Percentiles rank a stretch among this genome's conserved stretches.
These are phyloP conservation scores for Stagonosporopsis chrysanthemi DNA, from an alignment of 2,329 filamentous ascomycete species.

Conservation along the genomic window DNA sequence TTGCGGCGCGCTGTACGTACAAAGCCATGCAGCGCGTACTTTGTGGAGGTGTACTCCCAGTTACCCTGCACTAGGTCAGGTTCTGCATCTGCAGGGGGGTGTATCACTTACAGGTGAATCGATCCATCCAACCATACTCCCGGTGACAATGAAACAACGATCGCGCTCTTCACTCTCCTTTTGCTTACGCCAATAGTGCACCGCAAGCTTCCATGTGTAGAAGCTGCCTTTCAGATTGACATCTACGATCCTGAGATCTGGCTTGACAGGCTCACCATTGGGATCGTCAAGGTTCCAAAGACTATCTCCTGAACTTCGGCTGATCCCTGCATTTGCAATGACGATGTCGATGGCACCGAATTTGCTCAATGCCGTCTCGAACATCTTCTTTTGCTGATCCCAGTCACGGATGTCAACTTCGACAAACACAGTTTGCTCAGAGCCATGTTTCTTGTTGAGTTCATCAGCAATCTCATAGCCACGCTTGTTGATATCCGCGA, in stretches of 20 bases:
- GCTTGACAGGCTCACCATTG: constrained; percentile 23
- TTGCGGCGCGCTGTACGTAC: constrained; percentile 25
- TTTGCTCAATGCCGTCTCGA: constrained; percentile 19
- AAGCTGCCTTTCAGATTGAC: constrained; percentile 26
- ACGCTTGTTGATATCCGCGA: constrained; percentile 42
- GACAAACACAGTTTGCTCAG: constrained; percentile 31
- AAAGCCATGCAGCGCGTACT: constrained; percentile 28
- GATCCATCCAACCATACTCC: constrained; percentile 28
- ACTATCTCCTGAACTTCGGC: constrained; percentile 49
- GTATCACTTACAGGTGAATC: constrained; percentile 23
- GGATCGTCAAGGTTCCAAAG: constrained; percentile 57
- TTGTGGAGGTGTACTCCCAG: constrained; percentile 52
- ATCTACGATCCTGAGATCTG: constrained; percentile 26
- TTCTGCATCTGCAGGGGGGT: background rate
- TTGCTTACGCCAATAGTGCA: constrained; percentile 28
- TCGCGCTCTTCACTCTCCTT: constrained; percentile 26
- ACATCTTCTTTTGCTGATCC: constrained; percentile 28
- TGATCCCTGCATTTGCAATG: constrained; percentile 31
- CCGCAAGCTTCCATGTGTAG: constrained; percentile 30
- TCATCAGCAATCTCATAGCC: constrained; percentile 39
- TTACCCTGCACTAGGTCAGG: constrained; percentile 23
- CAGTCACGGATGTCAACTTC: constrained; percentile 28
- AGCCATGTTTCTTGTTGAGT: constrained; percentile 31
- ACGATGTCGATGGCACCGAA: constrained; percentile 46
- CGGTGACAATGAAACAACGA: constrained; percentile 30